These are phyloP conservation scores for Tolypocladium ophioglossoides DNA, from an alignment of 2,329 filamentous ascomycete species.

Conservation along the genomic window DNA sequence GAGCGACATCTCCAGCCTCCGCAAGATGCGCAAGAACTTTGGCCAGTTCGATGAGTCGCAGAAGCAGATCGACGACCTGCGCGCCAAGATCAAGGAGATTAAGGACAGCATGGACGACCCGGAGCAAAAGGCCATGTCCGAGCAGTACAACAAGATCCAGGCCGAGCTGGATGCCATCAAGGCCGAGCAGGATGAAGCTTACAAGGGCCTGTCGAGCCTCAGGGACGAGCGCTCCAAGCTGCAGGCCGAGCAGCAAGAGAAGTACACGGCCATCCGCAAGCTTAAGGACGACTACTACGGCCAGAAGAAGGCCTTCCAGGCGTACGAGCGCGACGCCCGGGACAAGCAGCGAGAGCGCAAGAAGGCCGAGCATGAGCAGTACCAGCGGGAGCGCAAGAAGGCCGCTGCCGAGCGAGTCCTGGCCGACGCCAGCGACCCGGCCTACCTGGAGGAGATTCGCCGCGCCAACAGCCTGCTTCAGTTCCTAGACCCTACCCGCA, in stretches of 20 bases:
- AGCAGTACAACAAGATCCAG: conserved; percentile 77
- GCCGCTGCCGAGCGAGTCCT: conserved; percentile 67
- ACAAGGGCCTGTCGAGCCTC: conserved; percentile 76
- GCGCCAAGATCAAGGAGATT: conserved; percentile 78
- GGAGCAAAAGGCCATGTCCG: conserved; percentile 77
- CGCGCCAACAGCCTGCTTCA: conserved; percentile 78
- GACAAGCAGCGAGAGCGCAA: conserved; percentile 67
- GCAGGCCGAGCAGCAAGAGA: conserved; percentile 77
- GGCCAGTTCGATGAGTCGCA: conserved; percentile 72
- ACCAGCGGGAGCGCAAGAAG: conserved; percentile 62
- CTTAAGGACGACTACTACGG: conserved; percentile 84
- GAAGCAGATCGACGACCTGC: conserved; percentile 81
- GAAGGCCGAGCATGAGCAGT: conserved; percentile 68
- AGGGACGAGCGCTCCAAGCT: conserved; percentile 79
- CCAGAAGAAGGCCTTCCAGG: conserved; percentile 69
- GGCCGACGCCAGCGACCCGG: conserved; percentile 72
- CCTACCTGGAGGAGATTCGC: conserved; percentile 87
- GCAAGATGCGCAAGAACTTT: conserved; percentile 88
- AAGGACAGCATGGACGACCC: conserved; percentile 87
- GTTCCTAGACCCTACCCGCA: conserved; percentile 73
- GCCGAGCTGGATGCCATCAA: conserved; percentile 84
- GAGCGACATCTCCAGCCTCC: conserved; percentile 67
- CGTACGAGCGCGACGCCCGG: conserved; percentile 76
- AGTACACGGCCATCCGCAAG: conserved; percentile 70
- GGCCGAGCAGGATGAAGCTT: conserved; percentile 81